Evolutionary conservation across 1,284 basidiomycete species (phyloP), one percentile per base, ranked within the genome.

Genomic region (Ustilago tritici): DNA sequence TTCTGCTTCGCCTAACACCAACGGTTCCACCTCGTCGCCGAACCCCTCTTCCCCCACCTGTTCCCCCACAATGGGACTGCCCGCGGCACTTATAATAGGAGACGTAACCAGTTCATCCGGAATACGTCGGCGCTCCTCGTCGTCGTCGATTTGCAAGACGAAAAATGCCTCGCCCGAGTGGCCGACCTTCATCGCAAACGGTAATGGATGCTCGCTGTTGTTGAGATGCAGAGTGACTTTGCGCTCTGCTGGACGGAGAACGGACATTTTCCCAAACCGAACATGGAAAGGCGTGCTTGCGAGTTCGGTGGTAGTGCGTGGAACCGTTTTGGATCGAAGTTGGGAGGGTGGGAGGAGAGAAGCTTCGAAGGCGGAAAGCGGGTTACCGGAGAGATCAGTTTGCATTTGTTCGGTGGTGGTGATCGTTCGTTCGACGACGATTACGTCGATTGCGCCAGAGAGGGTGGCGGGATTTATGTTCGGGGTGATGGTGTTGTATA

Each of bases 141-240:
- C 93, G 17, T 79, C 82, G 53, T 97, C 94, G 1, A 96, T 98
- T 87, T 99, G 95, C 79, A 99, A 94, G 46, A 99, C 93, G 84
- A 99, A 99, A 89, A 99, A 99, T 0, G 96, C 97, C 88, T 99
- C 97, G 19, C 97, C 97, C 2, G 95, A 94, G 72, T 99, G 96
- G 50, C 95, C 95, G 78, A 99, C 95, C 89, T 99, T 99, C 97
- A 99, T 99, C 84, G 90, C 91, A 86, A 95, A 99, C 2, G 96
- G 96, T 59, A 95, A 92, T 11, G 90, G 89, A 36, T 86, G 82
- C n/a, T 80, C 65, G 0, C 80, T 79, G 61, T 74, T 76, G 75
- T 86, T 86, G 50, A 86, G 72, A 53, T 79, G 83, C 38, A 79
- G 75, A 34, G 82, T 80, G 28, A 82, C 93, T 89, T 94, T 94